phyloP scores from a whole-genome alignment of 495 filamentous ascomycete genomes.

The Penicillium cataractarum region DNA sequence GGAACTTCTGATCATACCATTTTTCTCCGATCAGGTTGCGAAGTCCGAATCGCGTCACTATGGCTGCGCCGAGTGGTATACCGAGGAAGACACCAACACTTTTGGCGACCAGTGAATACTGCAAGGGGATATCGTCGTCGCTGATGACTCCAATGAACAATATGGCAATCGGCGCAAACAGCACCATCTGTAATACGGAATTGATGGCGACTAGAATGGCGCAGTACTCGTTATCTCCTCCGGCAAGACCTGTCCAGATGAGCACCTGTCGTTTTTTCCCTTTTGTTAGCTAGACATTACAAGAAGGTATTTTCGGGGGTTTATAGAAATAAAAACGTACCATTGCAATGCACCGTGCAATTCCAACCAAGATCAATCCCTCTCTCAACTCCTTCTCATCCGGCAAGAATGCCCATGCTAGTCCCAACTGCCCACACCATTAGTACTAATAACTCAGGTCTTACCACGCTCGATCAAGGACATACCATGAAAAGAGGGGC shows the following conservation, averaged over 20 bases:
- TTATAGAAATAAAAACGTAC: conserved; percentile 40
- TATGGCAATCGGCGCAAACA: conserved; percentile 78
- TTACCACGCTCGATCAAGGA: background rate
- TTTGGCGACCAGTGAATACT: conserved; percentile 72
- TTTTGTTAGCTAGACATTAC: background rate
- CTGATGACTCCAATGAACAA: conserved; percentile 76
- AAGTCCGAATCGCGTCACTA: conserved; percentile 69
- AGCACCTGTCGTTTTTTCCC: conserved; percentile 54
- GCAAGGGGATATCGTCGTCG: conserved; percentile 45
- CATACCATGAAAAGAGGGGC: conserved; percentile 84
- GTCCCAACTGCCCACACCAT: background rate
- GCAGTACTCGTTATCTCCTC: conserved; percentile 80
- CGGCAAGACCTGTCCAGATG: conserved; percentile 77
- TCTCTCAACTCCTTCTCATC: conserved; percentile 67
- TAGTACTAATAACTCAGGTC: background rate
- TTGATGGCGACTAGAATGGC: conserved; percentile 89
- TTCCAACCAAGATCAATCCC: conserved; percentile 74
- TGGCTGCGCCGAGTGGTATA: conserved; percentile 77
- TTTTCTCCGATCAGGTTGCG: conserved; percentile 50
- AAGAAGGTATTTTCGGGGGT: background rate
- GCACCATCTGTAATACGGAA: conserved; percentile 80
- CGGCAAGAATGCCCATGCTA: conserved; percentile 77
- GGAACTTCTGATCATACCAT: conserved; percentile 69
- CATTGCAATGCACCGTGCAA: conserved; percentile 82
- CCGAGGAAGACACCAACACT: conserved; percentile 83